Evolutionary conservation across 768 basidiomycete species (phyloP).

Genomic region (Mycena vitilis): DNA sequence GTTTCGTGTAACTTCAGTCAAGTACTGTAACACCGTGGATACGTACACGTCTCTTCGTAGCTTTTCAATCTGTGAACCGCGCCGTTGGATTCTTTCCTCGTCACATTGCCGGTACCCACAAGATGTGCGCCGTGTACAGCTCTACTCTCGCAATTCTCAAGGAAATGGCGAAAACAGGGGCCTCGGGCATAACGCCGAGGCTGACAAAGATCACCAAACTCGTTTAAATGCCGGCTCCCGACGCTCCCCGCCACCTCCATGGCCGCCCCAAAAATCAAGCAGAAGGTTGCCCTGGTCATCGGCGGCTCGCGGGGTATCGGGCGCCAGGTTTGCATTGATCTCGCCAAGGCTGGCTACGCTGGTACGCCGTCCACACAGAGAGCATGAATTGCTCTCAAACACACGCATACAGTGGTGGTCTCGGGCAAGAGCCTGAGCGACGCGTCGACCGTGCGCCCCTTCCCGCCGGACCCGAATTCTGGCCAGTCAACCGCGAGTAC

Average conservation of each 20-base stretch:
- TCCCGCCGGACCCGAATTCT: slow-evolving; percentile 36
- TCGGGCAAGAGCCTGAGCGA: slow-evolving; percentile 36
- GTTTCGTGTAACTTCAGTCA: no score
- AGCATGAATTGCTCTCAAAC: neutral
- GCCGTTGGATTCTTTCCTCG: no score
- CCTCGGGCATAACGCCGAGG: no score
- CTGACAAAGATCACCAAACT: neutral
- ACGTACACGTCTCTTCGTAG: no score
- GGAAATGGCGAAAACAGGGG: no score
- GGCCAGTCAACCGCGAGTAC: slow-evolving; percentile 33
- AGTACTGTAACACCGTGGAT: no score
- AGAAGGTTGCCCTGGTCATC: slow-evolving; percentile 35
- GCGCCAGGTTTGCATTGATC: slow-evolving; percentile 32
- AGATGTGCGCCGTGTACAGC: no score
- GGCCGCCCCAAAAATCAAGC: neutral
- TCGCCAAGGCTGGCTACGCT: slow-evolving; percentile 33
- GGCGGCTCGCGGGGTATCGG: slow-evolving; percentile 37
- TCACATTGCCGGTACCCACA: no score
- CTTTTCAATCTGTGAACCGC: no score
- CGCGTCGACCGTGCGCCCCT: slow-evolving; percentile 25
- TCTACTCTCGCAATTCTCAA: no score
- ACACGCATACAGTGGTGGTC: slow-evolving; percentile 27
- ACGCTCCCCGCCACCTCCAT: neutral
- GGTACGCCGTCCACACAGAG: slow-evolving; percentile 2
- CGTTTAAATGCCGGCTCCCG: neutral